Percentiles rank a stretch among this genome's conserved stretches.
Evolutionary conservation across 2,329 filamentous ascomycete species (phyloP).

Genomic region (Domatiomyces globalis): DNA sequence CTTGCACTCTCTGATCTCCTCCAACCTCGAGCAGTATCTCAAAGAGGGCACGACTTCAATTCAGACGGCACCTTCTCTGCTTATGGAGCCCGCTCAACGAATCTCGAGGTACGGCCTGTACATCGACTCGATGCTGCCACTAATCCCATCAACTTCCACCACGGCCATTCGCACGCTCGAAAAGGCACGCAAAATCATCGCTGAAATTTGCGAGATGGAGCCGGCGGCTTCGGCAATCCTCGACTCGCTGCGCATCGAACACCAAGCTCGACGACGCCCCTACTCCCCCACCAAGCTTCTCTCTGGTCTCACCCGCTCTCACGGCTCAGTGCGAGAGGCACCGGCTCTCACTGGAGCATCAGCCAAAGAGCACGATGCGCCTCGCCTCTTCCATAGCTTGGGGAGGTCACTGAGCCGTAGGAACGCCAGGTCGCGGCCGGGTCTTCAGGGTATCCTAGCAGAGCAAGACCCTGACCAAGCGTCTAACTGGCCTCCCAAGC

Average conservation of each 20-base stretch:
- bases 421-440: conserved; percentile 9
- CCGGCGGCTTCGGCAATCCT: conserved; percentile 39
- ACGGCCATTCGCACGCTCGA: conserved; percentile 47
- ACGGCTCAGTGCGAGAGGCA: conserved; percentile 15
- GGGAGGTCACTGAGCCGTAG: conserved; percentile 15
- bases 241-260: conserved; percentile 17
- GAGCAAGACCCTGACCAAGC: conserved; percentile 18
- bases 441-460: conserved; percentile 13
- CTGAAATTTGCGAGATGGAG: conserved; percentile 91
- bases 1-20: conserved; percentile 74
- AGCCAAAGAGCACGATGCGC: conserved; percentile 12
- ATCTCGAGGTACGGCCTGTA: conserved; percentile 88
- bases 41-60: conserved; percentile 58
- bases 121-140: conserved; percentile 67
- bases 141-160: conserved; percentile 14
- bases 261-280: conserved; percentile 13
- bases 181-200: conserved; percentile 82
- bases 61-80: conserved; percentile 72
- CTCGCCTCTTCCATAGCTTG: conserved; percentile 15
- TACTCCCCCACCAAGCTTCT: conserved; percentile 18
- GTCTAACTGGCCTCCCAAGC: conserved; percentile 5
- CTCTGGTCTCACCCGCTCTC: conserved; percentile 13
- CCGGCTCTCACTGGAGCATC: conserved; percentile 11
- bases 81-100: conserved; percentile 93
- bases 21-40: conserved; percentile 63